Evolutionary conservation across 1,284 basidiomycete species (phyloP).

Genomic region (Apiotrichum veenhuisii): DNA sequence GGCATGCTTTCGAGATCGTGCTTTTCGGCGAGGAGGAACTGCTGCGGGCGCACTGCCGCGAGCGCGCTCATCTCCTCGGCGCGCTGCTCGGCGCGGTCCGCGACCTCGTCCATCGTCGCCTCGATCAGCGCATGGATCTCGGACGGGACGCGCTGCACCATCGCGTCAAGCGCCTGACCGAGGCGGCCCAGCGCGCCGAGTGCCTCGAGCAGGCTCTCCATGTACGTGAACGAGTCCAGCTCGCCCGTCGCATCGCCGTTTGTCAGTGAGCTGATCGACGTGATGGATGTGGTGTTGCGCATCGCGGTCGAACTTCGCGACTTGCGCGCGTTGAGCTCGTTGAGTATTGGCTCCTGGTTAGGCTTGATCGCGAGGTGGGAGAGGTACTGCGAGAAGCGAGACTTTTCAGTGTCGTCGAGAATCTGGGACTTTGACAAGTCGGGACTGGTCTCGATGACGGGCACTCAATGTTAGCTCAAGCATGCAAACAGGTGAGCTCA

Average conservation of each 20-base stretch:
- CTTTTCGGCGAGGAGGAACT: constrained; percentile 16
- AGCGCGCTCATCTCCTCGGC: constrained; percentile 56
- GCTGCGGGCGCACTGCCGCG: constrained; percentile 17
- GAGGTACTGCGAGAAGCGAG: constrained; percentile 59
- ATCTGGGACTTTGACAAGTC: neutral
- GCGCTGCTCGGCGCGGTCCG: constrained; percentile 12
- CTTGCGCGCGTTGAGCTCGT: constrained; percentile 5
- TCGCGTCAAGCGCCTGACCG: constrained; percentile 74
- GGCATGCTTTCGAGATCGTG: constrained; percentile 18
- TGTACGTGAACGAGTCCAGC: constrained; percentile 72
- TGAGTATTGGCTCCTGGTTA: constrained; percentile 63
- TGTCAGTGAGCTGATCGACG: constrained; percentile 52
- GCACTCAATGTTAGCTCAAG: constrained; percentile 14
- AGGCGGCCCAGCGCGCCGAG: constrained; percentile 86
- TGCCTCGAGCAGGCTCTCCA: constrained; percentile 90
- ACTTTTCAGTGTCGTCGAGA: constrained; percentile 6
- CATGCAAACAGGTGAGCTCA: constrained; percentile 35
- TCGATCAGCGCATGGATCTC: constrained; percentile 61
- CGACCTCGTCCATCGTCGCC: constrained; percentile 18
- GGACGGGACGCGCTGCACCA: constrained; percentile 75
- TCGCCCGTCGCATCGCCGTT: constrained; percentile 2
- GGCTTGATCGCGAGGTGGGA: constrained; percentile 67
- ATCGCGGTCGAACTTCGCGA: constrained; percentile 3
- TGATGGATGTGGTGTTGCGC: constrained; percentile 11
- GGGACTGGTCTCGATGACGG: constrained; percentile 5